Base-by-base conservation (phyloP, 140 eudicot species). In the Ambrosia hybrid region DNA sequence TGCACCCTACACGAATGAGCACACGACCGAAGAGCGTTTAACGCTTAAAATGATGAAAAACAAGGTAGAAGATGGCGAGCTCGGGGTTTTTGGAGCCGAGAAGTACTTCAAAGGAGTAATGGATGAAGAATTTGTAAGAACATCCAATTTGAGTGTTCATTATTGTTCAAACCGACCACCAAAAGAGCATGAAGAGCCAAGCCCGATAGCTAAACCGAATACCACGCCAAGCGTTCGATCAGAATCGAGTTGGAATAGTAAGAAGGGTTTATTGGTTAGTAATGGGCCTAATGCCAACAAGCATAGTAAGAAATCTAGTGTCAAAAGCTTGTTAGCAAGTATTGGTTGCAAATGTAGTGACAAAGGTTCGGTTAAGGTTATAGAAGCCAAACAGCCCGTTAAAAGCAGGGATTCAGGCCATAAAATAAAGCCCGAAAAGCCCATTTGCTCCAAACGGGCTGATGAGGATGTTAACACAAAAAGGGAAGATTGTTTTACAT, bases 1-100 rank as follows among this genome's bases (percentile, higher is more conserved):
- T 0, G 77, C 78, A 11, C 61, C 68, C 64, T 81, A 85, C 65
- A 70, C 72, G 16, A 65, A 65, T 53, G n/a, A 15, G 36, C 73
- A 60, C 80, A 17, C 75, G 51, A 72, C 58, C 68, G 82, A 83
- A 67, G 78, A 76, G 33, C 73, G 70, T 39, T 78, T 75, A 62
- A 61, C 57, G 2, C 79, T 68, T 49, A 70, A 73, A 16, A 76
- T 78, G 14, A 62, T 79, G 52, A 71, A 56, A 37, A 81, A 81
- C 76, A 72, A 80, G 74, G 61, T 61, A 3, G 87, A 83, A 46
- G 87, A 89, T 36, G 77, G 53, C 57, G 98, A 92, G 72, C 81
- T 92, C 0, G 98, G 85, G 41, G 72, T 92, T 52, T 92, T 92
- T 55, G 81, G 82, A 76, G 98, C 98, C 15, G 92, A 89, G 58